Evolutionary conservation across 2,329 filamentous ascomycete species (phyloP), one percentile per base, ranked within the genome.

Genomic region (Diaporthe eres): DNA sequence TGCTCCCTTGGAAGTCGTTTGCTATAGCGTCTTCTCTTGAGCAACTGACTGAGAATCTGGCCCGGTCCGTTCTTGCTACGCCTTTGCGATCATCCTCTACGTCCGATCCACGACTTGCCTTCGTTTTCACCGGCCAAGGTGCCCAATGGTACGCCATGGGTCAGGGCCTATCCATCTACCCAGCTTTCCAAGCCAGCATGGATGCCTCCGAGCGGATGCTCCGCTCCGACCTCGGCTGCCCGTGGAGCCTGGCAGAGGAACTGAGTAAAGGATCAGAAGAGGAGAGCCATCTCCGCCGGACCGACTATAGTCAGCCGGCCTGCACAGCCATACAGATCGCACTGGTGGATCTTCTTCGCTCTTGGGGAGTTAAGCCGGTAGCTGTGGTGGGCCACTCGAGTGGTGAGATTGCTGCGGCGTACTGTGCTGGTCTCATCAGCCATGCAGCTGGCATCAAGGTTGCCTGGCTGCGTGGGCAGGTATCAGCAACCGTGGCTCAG

Each of bases 241-340:
- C 68, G 15, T 83, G 82, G 79, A 74, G 71, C 60, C 60, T 74
- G 5, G 12, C n/a, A 7, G 71, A 74, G 17, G 71, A 74, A 37
- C 47, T 74, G 17, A 3, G 37, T 0, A 37, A n/a, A 10, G 31
- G n/a, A 8, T 37, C 60, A 3, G 71, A 74, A 12, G 58, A 37
- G 10, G 53, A 57, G 6, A 57, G 47, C 60, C 67, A 74, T 17
- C 58, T 74, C 1, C 71, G 60, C 37, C 47, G 31, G 17, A 74
- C 71, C 2, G 60, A 74, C n/a, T 75, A 86, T 31, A 84, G 84
- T 0, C 87, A 89, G 70, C 85, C 88, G 0, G 76, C 87, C 0
- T 89, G 85, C 58, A 89, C 87, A 0, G 87, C 87, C 0, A 34
- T 90, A 1, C 88, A 90, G 77, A 81, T 90, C 6, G 87, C 81